Conservation (phyloP, 805 yeast genomes). For the Schizosaccharomyces osmophilus region DNA sequence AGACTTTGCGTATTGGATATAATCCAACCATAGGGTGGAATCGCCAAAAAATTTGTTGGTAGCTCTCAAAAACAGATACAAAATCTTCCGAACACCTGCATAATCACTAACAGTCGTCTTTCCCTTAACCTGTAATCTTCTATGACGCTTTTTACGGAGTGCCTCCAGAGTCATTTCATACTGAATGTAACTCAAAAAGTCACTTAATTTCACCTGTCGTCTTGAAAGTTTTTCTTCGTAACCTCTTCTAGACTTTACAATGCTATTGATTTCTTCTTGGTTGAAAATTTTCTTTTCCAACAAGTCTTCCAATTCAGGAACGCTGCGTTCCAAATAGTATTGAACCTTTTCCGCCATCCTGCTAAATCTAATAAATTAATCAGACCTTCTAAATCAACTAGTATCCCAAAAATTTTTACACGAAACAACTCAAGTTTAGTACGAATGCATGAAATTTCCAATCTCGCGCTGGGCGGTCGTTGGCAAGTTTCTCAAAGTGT, state of each 20-base stretch:
- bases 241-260: constrained; percentile 84
- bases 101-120: constrained; percentile 44
- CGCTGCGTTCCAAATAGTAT: constrained; percentile 39
- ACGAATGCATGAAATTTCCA: too few relatives aligned
- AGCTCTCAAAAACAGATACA: constrained; percentile 65
- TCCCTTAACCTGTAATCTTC: neutral
- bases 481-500: too few relatives aligned
- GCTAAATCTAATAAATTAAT: too few relatives aligned
- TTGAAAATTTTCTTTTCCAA: constrained; percentile 58
- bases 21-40: constrained; percentile 51
- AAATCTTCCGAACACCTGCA: constrained; percentile 61
- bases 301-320: constrained; percentile 80
- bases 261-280: constrained; percentile 48
- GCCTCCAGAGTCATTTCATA: constrained; percentile 63
- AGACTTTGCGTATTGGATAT: constrained; percentile 29
- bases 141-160: constrained; percentile 39
- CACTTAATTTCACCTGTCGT: constrained; percentile 55
- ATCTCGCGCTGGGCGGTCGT: too few relatives aligned
- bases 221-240: constrained; percentile 77
- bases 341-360: constrained; percentile 31
- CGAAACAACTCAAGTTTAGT: too few relatives aligned
- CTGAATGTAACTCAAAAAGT: constrained; percentile 52
- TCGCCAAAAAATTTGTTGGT: constrained; percentile 57
- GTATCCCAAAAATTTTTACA: too few relatives aligned
- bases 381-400: too few relatives aligned